phyloP scores from a whole-genome alignment of 352 stramenopile species.

The Pythium scleroteichum region DNA sequence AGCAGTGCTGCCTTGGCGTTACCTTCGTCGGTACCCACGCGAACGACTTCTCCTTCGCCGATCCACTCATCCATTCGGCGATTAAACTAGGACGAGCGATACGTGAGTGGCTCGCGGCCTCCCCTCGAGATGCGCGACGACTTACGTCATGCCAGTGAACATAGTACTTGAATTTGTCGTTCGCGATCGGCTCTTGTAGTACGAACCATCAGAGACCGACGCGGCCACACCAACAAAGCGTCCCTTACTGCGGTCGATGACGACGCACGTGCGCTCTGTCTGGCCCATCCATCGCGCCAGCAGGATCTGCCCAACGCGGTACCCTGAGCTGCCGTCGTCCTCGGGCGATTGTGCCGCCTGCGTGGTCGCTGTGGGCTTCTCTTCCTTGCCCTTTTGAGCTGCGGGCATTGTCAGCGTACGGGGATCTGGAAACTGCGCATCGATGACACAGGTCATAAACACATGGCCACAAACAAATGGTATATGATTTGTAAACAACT shows the following conservation, averaged over 20 bases:
- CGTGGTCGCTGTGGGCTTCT: background rate
- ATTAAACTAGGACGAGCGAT: slow-evolving; percentile 59
- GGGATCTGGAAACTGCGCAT: slow-evolving; percentile 3
- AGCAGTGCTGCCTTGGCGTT: background rate
- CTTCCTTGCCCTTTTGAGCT: slow-evolving; percentile 20
- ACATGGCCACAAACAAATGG: no score
- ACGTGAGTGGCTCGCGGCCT: background rate
- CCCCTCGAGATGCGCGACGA: background rate
- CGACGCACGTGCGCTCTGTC: slow-evolving; percentile 74
- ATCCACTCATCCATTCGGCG: slow-evolving; percentile 90
- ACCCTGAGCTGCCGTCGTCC: slow-evolving; percentile 34
- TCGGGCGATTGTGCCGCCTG: slow-evolving; percentile 15
- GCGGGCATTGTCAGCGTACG: slow-evolving; percentile 8
- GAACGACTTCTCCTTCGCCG: slow-evolving; percentile 78
- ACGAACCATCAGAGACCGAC: no score
- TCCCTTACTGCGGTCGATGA: slow-evolving; percentile 73
- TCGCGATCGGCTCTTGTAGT: slow-evolving; percentile 42
- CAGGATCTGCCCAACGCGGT: slow-evolving; percentile 59
- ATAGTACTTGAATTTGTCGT: slow-evolving; percentile 82
- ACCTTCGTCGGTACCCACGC: slow-evolving; percentile 67
- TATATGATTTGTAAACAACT: slow-evolving; percentile 6
- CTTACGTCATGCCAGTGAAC: slow-evolving; percentile 82
- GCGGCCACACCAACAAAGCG: background rate
- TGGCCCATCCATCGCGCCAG: slow-evolving; percentile 77
- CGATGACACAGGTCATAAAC: no score